Conservation (phyloP, 1,284 basidiomycete genomes). For the Flammula alnicola region DNA sequence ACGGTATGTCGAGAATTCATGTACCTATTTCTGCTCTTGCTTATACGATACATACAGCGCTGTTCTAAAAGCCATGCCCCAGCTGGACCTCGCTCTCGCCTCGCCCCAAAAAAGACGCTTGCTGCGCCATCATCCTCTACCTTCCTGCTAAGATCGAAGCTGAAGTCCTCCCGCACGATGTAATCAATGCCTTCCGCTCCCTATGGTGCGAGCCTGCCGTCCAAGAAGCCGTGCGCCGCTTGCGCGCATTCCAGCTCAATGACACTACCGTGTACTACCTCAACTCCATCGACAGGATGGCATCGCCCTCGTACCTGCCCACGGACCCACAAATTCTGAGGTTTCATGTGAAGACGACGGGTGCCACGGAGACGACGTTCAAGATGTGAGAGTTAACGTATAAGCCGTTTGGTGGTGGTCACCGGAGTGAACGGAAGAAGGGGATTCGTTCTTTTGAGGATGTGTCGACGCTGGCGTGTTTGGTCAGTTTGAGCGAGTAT, state of each 20-base stretch:
- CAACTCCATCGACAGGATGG: constrained; percentile 88
- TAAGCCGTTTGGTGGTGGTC: constrained; percentile 93
- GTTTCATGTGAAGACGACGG: constrained; percentile 94
- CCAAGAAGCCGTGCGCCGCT: constrained; percentile 81
- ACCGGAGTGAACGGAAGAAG: constrained; percentile 92
- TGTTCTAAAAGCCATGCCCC: constrained; percentile 90
- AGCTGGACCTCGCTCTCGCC: constrained; percentile 50
- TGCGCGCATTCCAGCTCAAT: constrained; percentile 95
- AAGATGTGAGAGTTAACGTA: constrained; percentile 92
- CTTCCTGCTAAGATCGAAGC: constrained; percentile 89
- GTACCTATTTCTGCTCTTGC: constrained; percentile 1
- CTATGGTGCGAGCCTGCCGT: constrained; percentile 93
- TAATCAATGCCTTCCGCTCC: constrained; percentile 81
- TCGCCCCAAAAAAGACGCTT: constrained; percentile 70
- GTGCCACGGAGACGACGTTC: constrained; percentile 96
- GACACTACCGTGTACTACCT: constrained; percentile 97
- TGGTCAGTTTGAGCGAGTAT: constrained; percentile 94
- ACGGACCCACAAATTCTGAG: constrained; percentile 96
- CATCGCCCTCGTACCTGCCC: constrained; percentile 77
- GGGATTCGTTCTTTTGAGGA: constrained; percentile 98
- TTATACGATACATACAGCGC: constrained; percentile 53
- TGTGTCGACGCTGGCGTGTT: constrained; percentile 93
- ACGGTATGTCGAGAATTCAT: constrained; percentile 75
- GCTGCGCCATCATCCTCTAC: constrained; percentile 78
- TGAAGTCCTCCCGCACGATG: constrained; percentile 77